These are phyloP conservation scores for Chlorophyllum brunneum DNA, from an alignment of 768 basidiomycete genomes.

Conservation along the genomic window DNA sequence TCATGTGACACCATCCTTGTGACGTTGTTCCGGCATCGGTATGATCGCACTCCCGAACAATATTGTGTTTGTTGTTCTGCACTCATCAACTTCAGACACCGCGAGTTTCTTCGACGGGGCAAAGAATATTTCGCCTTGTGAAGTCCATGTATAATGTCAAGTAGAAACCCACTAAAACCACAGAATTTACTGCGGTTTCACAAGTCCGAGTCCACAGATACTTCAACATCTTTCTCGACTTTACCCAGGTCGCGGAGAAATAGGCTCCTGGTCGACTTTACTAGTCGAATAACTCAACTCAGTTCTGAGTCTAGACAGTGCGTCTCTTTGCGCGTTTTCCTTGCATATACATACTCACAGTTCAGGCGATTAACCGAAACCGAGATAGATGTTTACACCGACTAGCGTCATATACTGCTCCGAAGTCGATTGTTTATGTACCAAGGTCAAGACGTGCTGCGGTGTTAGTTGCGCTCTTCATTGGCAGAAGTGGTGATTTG, in stretches of 20 bases:
- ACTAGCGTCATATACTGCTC: conserved; percentile 44
- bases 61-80: neutral
- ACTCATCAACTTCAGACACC: neutral
- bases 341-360: neutral
- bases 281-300: conserved; percentile 38
- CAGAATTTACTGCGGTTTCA: conserved; percentile 7
- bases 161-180: neutral
- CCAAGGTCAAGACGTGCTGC: conserved; percentile 66
- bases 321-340: conserved; percentile 10
- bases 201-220: neutral
- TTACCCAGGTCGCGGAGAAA: conserved; percentile 40
- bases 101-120: too few species aligned
- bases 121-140: too few species aligned
- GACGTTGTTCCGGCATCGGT: too few species aligned
- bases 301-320: conserved; percentile 50
- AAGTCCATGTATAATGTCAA: too few species aligned
- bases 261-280: conserved; percentile 31
- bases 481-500: conserved; percentile 78
- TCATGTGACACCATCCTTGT: neutral
- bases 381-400: conserved; percentile 51
- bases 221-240: conserved; percentile 14
- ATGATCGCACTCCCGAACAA: too few species aligned
- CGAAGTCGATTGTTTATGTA: conserved; percentile 35
- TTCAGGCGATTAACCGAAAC: neutral
- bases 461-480: conserved; percentile 81